These are phyloP conservation scores for Cordyceps pruinosa DNA, from an alignment of 2,329 filamentous ascomycete species.

Conservation along the genomic window DNA sequence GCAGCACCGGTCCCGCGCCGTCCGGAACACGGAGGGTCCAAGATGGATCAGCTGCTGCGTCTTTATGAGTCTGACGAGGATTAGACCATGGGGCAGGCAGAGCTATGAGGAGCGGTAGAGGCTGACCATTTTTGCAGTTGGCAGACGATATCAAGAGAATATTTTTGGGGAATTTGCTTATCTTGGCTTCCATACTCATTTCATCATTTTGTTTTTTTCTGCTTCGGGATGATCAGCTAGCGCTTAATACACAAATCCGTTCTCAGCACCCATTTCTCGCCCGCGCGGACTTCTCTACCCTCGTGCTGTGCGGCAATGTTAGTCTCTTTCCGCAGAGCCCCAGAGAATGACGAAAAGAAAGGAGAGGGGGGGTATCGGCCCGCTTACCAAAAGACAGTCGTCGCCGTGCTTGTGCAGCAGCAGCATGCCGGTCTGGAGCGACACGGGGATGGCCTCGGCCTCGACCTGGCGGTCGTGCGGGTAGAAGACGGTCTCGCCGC, in stretches of 20 bases:
- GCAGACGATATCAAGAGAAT: neutral
- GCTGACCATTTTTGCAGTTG: neutral
- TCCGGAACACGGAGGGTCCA: neutral
- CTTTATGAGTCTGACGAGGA: neutral
- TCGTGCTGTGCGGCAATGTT: constrained; percentile 59
- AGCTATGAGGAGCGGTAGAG: neutral
- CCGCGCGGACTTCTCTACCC: constrained; percentile 67
- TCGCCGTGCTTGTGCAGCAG: constrained; percentile 84
- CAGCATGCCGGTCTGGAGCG: constrained; percentile 75
- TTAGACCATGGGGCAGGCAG: neutral
- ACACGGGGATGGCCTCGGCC: constrained; percentile 62
- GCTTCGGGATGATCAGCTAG: constrained; percentile 20
- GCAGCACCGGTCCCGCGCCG: neutral
- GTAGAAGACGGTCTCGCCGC: constrained; percentile 90
- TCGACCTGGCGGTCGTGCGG: constrained; percentile 54
- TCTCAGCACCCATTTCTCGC: constrained; percentile 87
- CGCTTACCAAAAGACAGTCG: constrained; percentile 69
- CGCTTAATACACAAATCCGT: constrained; percentile 69
- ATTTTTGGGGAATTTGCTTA: neutral
- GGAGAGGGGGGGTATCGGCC: neutral
- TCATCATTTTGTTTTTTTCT: neutral
- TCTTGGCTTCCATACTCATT: neutral
- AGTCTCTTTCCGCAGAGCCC: neutral
- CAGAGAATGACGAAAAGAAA: neutral
- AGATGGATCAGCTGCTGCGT: neutral